Conservation (phyloP, 108 stramenopile species). For the Nitzschia palea region DNA sequence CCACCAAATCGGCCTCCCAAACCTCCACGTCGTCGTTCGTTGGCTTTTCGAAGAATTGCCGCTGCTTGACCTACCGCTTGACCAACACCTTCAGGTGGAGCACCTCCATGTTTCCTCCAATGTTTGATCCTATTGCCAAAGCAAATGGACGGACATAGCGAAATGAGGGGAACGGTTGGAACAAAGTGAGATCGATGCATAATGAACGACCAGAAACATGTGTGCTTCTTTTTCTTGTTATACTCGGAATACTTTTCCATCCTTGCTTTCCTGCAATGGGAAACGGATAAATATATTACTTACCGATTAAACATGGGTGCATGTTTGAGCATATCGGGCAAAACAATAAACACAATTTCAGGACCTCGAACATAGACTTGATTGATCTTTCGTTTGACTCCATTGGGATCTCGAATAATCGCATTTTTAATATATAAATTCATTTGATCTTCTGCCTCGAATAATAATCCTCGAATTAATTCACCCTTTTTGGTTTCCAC, state of each 20-base stretch:
- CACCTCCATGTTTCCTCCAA: conserved; percentile 90
- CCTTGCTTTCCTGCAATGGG: no score
- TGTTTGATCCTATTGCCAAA: conserved; percentile 64
- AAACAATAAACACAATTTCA: conserved; percentile 83
- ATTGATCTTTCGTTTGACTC: conserved; percentile 72
- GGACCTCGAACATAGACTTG: conserved; percentile 79
- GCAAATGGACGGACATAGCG: no score
- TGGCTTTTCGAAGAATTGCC: conserved; percentile 85
- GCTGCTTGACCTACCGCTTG: conserved; percentile 89
- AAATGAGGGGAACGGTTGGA: no score
- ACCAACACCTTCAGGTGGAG: conserved; percentile 88
- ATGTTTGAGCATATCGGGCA: conserved; percentile 86
- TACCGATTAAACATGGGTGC: conserved; percentile 89
- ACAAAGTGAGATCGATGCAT: no score
- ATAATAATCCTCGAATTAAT: conserved; percentile 79
- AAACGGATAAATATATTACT: conserved; percentile 26
- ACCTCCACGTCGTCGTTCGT: conserved; percentile 70
- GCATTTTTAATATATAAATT: conserved; percentile 87
- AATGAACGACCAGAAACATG: no score
- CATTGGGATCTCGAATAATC: conserved; percentile 56
- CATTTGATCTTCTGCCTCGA: conserved; percentile 92
- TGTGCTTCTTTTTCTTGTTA: no score
- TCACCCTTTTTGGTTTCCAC: conserved; percentile 87
- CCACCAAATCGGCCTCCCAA: conserved; percentile 59
- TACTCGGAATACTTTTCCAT: no score